Conservation (phyloP, 2,329 filamentous ascomycete genomes). For the Penicillium sp. region DNA sequence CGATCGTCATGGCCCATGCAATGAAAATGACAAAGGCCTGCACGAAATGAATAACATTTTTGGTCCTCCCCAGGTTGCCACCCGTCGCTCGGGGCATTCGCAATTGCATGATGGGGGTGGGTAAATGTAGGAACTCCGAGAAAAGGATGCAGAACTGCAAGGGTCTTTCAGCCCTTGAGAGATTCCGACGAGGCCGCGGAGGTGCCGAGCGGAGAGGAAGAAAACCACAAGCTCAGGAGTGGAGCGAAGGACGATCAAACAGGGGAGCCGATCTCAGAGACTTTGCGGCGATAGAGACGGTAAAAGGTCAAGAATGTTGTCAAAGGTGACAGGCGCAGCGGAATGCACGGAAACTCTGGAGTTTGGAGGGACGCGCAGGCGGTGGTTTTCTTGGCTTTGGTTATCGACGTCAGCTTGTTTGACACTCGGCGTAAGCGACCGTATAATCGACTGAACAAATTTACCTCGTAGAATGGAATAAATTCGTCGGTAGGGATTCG, state of each 20-base stretch:
- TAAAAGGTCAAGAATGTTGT: constrained; percentile 6
- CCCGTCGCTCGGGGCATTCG: constrained; percentile 35
- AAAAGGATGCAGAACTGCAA: constrained; percentile 20
- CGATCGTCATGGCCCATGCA: constrained; percentile 60
- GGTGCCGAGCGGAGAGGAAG: constrained; percentile 6
- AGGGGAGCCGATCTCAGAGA: not conserved
- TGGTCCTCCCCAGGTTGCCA: constrained; percentile 58
- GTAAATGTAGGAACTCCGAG: not conserved
- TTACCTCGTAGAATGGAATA: not conserved
- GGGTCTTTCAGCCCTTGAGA: constrained; percentile 25
- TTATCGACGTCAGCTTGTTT: constrained; percentile 9
- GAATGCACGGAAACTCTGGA: constrained; percentile 2
- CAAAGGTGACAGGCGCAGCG: constrained; percentile 4
- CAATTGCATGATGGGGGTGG: constrained; percentile 31
- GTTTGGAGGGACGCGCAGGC: constrained; percentile 3
- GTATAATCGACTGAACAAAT: not conserved
- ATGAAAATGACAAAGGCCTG: constrained; percentile 63
- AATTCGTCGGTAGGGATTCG: not conserved
- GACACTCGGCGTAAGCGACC: not conserved
- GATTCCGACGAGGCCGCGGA: constrained; percentile 5
- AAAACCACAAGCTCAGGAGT: not conserved
- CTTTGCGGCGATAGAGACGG: not conserved
- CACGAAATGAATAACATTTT: constrained; percentile 58
- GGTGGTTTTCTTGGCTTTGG: constrained; percentile 9
- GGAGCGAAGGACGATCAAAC: constrained; percentile 1